phyloP scores from a whole-genome alignment of 768 basidiomycete genomes.

The Hygrocybe punicea region DNA sequence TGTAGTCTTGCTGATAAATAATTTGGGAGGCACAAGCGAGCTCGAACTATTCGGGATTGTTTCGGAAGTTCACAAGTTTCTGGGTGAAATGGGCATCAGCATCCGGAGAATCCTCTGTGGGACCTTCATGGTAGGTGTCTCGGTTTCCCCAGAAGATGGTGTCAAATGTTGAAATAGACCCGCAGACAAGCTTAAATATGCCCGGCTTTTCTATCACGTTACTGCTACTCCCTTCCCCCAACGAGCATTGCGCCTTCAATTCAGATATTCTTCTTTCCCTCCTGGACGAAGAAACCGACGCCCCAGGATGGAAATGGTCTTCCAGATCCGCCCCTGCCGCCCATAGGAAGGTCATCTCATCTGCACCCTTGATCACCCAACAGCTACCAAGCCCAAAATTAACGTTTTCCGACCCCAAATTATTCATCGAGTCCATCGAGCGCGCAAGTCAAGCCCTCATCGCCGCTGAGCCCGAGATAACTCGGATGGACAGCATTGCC shows the following conservation, averaged over 20 bases:
- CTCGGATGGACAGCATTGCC: constrained; percentile 83
- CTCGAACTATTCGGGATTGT: constrained; percentile 74
- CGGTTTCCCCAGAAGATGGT: not conserved
- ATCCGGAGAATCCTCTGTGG: constrained; percentile 68
- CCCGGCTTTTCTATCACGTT: constrained; percentile 87
- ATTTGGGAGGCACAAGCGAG: constrained; percentile 81
- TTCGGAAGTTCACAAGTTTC: constrained; percentile 52
- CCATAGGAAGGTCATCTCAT: constrained; percentile 2
- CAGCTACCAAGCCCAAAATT: constrained; percentile 13
- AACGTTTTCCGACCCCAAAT: constrained; percentile 39
- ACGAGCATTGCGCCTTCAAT: constrained; percentile 39
- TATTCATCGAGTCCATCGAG: constrained; percentile 54
- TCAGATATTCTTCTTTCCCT: constrained; percentile 54
- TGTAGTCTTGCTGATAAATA: constrained; percentile 81
- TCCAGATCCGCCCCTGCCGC: constrained; percentile 41
- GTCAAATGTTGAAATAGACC: not conserved
- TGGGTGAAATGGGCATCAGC: constrained; percentile 54
- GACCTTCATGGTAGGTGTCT: constrained; percentile 71
- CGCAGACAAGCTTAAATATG: constrained; percentile 86
- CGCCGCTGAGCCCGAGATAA: constrained; percentile 83
- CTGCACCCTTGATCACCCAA: constrained; percentile 9
- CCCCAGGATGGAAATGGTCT: constrained; percentile 87
- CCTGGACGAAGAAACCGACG: constrained; percentile 62
- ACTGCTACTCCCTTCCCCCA: constrained; percentile 60
- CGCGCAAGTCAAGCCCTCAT: constrained; percentile 66